Evolutionary conservation across 106 monocot genomes (phyloP).

Genomic region (Platanthera zijinensis): DNA sequence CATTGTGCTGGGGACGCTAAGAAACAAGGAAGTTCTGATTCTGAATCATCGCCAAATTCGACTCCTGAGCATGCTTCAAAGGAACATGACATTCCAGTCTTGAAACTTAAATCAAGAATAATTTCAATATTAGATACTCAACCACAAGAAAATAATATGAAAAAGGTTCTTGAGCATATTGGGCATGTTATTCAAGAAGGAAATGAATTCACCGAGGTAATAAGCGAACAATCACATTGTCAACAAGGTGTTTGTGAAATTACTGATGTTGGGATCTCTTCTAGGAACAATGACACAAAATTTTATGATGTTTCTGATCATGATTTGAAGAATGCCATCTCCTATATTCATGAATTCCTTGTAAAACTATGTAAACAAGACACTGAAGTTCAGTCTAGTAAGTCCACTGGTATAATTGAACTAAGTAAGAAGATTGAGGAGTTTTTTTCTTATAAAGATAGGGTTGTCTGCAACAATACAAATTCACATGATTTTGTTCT

Average conservation of each 20-base stretch:
- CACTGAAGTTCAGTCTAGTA: not conserved
- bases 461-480: not conserved
- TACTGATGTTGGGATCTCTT: not conserved
- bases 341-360: slow-evolving; percentile 46
- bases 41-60: not conserved
- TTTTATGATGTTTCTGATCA: not conserved
- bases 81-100: slow-evolving; percentile 4
- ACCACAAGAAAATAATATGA: slow-evolving; percentile 11
- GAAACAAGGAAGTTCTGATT: slow-evolving; percentile 2
- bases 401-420: not conserved
- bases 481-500: slow-evolving; percentile 12
- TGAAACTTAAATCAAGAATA: slow-evolving; percentile 42
- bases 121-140: slow-evolving; percentile 19
- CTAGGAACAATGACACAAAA: not conserved
- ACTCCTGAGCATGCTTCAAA: not conserved
- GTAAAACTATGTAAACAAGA: slow-evolving; percentile 33
- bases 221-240: slow-evolving; percentile 1
- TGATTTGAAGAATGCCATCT: slow-evolving; percentile 37
- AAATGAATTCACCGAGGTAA: not conserved
- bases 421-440: slow-evolving; percentile 5
- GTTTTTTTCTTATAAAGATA: slow-evolving; percentile 5
- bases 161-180: slow-evolving; percentile 29
- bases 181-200: slow-evolving; percentile 19
- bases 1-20: slow-evolving; percentile 4
- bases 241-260: slow-evolving; percentile 4